Conservation (phyloP, 2,329 filamentous ascomycete species). For the Alternaria burnsii region DNA sequence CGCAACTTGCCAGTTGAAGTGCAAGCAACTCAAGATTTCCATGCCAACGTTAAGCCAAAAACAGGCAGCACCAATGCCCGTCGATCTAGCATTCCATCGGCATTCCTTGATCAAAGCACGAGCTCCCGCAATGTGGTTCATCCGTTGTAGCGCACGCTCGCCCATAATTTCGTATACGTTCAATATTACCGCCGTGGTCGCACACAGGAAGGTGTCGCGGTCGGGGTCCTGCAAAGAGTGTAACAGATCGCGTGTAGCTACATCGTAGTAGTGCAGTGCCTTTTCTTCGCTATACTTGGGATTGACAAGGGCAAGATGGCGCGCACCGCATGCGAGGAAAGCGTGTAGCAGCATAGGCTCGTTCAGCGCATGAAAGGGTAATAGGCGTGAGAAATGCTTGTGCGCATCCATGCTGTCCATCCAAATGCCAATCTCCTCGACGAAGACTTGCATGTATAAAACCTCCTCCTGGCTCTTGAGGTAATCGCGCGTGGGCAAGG, state of each 20-base stretch:
- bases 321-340: conserved; percentile 85
- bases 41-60: conserved; percentile 95
- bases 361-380: conserved; percentile 83
- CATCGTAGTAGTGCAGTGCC: conserved; percentile 84
- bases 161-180: conserved; percentile 96
- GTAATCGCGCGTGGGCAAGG: conserved; percentile 62
- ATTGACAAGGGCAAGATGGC: conserved; percentile 78
- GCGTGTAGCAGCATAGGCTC: conserved; percentile 91
- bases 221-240: conserved; percentile 83
- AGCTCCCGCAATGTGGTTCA: conserved; percentile 88
- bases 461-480: conserved; percentile 80
- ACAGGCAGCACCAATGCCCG: conserved; percentile 83
- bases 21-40: conserved; percentile 87
- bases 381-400: conserved; percentile 83
- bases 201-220: conserved; percentile 83
- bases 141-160: conserved; percentile 77
- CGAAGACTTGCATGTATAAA: conserved; percentile 89
- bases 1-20: conserved; percentile 84
- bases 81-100: conserved; percentile 81
- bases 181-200: conserved; percentile 84
- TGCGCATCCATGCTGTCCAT: conserved; percentile 90
- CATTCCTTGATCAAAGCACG: conserved; percentile 89
- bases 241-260: conserved; percentile 79
- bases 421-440: conserved; percentile 89
- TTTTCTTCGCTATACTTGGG: conserved; percentile 77